Base-by-base conservation (phyloP, 2,329 filamentous ascomycete genomes). In the Kalmusia sp. region DNA sequence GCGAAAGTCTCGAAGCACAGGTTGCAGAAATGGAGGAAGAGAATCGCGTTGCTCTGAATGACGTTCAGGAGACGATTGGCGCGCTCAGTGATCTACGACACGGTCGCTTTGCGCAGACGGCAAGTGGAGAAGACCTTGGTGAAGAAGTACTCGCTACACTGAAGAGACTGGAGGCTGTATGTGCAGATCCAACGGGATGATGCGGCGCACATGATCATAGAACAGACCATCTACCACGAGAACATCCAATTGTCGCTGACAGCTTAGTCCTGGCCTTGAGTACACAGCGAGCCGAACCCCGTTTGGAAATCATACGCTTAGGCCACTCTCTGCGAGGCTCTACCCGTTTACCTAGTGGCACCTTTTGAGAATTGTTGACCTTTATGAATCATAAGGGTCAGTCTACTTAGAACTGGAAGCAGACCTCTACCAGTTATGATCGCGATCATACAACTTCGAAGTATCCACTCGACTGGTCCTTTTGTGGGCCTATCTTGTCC, bases 41-140 rank as follows among this genome's bases (percentile, higher is more conserved):
- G 61, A 85, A 89, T 48, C 79, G 80, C 0, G 70, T 72, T 1
- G 76, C 92, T 3, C 73, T 89, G 5, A 78, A 82, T 3, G 83
- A 85, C 9, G 82, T 95, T 46, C 82, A 82, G 59, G 81, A 85
- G 51, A 87, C 83, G 0, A 83, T 95, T 14, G 88, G 88, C 27
- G 85, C 84, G 41, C 77, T 96, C 70, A 96, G 91, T 72, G 91
- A 96, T 73, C 80, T 96, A 50, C 86, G 90, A 39, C 93, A 95
- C 66, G 92, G 92, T 31, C 87, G 87, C 50, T 83, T 95, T 52
- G 73, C 76, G 33, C 76, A 76, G 21, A 70, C 77, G 21, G 70
- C 73, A 19, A 76, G 74, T 9, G 81, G 84, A 30, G 89, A 90
- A 58, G 73, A 80, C 19, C 75, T 93, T 27, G 80, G 80, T 22